Evolutionary conservation across 2,329 filamentous ascomycete genomes (phyloP), one percentile per base, ranked within the genome.

Genomic region (Phialophora tarda): DNA sequence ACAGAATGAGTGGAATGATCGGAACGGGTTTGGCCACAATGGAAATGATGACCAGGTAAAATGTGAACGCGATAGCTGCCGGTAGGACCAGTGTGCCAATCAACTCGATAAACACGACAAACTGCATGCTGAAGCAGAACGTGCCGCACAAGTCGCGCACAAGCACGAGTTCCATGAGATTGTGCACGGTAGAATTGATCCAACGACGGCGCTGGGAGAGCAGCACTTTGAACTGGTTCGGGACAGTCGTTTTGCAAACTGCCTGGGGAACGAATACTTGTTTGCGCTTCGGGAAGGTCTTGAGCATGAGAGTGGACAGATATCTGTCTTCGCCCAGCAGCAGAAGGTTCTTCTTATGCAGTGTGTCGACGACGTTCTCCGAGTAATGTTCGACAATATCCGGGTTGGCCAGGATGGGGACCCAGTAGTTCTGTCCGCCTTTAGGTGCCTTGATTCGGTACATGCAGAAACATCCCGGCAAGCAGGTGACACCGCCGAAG

Each of bases 111-210:
- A 93, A 96, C 69, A 99, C 90, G 71, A 99, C 90, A 77, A 99
- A 99, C 80, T 99, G 95, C 95, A 99, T 99, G 79, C 92, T 97
- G 84, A 99, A 99, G 84, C 96, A 99, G 83, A 99, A 99, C 2
- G 95, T 99, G 71, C 95, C 95, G 76, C 95, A 99, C 17, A 99
- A 86, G 82, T 99, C 95, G 71, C 93, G 88, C 53, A 99, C 96
- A 38, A 99, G 86, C 60, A 98, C 89, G 66, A 99, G 87, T 79
- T 99, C 95, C 91, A 99, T 97, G 53, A 99, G 83, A 77, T 99
- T 99, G 84, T 99, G 95, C 58, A 99, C 91, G 4, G 95, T 99
- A 78, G 92, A 97, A 86, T 99, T 99, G 81, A 99, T 99, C 95
- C 95, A 99, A 79, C 95, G 89, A 78, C 95, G 91, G 74, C 95